These are phyloP conservation scores for Misopates orontium DNA, from an alignment of 257 asterid species.

Conservation along the genomic window DNA sequence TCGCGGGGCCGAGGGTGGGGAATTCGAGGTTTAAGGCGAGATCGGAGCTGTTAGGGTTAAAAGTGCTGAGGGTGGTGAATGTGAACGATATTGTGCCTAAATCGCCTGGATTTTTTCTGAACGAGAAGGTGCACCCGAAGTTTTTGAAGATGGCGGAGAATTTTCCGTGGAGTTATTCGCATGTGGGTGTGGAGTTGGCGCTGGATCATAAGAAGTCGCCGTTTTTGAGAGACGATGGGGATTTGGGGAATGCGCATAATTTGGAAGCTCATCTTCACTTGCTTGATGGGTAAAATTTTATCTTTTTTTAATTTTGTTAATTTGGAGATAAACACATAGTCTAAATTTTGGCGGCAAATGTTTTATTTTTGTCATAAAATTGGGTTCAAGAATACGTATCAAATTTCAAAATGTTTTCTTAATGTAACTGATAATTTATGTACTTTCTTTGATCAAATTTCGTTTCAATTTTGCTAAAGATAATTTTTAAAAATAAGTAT, in stretches of 20 bases:
- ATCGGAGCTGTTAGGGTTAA: conserved; percentile 39
- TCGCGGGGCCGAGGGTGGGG: conserved; percentile 60
- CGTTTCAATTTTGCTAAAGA: no score
- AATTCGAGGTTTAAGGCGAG: conserved; percentile 45
- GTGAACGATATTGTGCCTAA: conserved; percentile 51
- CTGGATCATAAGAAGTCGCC: conserved; percentile 54
- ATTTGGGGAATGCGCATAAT: conserved; percentile 44
- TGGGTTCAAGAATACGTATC: no score
- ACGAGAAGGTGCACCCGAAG: conserved; percentile 35
- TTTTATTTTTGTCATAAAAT: no score
- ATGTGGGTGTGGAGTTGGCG: conserved; percentile 52
- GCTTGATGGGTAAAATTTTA: conserved; percentile 52
- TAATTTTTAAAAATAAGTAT: no score
- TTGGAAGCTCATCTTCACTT: conserved; percentile 58
- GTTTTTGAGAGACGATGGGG: conserved; percentile 36
- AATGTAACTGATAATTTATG: no score
- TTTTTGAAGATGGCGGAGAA: conserved; percentile 31
- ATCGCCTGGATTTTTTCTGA: conserved; percentile 46
- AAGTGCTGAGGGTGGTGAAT: conserved; percentile 53
- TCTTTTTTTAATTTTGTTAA: no score
- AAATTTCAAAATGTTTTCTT: no score
- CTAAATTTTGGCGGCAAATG: no score
- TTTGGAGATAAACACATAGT: no score
- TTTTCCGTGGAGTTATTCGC: conserved; percentile 57
- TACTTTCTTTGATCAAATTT: no score